Conservation (phyloP, 768 basidiomycete genomes). For the Russula brevipes region DNA sequence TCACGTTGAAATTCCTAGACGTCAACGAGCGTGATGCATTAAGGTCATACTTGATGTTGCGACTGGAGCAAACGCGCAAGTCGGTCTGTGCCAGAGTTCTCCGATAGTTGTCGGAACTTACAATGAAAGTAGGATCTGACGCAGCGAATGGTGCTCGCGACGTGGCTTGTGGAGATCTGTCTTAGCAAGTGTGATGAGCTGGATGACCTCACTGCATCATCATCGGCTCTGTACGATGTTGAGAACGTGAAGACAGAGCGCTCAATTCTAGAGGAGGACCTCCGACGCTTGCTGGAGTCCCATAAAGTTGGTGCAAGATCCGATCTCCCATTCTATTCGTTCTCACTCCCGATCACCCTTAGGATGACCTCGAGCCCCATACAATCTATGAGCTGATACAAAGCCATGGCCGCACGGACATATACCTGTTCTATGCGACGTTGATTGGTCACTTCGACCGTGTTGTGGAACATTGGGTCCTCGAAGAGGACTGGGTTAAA, state of each 20-base stretch:
- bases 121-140: conserved; percentile 63
- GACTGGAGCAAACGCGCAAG: conserved; percentile 80
- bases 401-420: conserved; percentile 87
- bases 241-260: conserved; percentile 81
- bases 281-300: conserved; percentile 87
- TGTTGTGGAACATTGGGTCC: conserved; percentile 87
- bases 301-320: conserved; percentile 62
- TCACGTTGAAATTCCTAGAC: conserved; percentile 85
- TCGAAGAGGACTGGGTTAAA: conserved; percentile 88
- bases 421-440: conserved; percentile 86
- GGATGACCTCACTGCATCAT: conserved; percentile 89
- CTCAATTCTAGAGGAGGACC: conserved; percentile 83
- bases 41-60: conserved; percentile 81
- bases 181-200: conserved; percentile 94
- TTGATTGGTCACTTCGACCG: conserved; percentile 75
- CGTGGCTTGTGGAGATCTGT: conserved; percentile 97
- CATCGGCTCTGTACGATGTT: conserved; percentile 72
- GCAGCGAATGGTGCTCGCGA: conserved; percentile 95
- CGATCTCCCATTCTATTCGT: background rate
- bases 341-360: background rate
- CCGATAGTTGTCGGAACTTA: background rate
- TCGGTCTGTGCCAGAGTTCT: conserved; percentile 44
- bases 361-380: conserved; percentile 79
- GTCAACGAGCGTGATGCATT: conserved; percentile 85
- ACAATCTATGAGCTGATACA: conserved; percentile 92